Percentiles rank a stretch among this genome's conserved stretches.
phyloP scores from a whole-genome alignment of 768 basidiomycete genomes.

The Phylloporus sp. region DNA sequence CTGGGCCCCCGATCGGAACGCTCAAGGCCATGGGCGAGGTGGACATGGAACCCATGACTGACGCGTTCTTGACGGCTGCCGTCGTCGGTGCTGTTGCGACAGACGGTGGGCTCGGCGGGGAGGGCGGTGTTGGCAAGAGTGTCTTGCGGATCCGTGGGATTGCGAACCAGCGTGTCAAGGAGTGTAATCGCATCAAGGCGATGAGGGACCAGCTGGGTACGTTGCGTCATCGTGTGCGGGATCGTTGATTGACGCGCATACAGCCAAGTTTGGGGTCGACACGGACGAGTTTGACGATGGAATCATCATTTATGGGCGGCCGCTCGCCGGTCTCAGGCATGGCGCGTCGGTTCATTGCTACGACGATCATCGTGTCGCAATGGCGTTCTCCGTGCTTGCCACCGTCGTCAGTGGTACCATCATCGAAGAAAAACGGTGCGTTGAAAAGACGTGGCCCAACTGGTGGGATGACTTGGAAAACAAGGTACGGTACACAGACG shows the following conservation, averaged over 20 bases:
- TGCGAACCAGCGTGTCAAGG: constrained; percentile 97
- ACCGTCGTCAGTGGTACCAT: constrained; percentile 68
- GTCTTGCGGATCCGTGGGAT: constrained; percentile 89
- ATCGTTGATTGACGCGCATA: background rate
- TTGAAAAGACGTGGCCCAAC: constrained; percentile 99
- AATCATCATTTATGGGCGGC: constrained; percentile 80
- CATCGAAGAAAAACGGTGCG: constrained; percentile 94
- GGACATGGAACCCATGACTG: constrained; percentile 99
- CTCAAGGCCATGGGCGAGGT: constrained; percentile 59
- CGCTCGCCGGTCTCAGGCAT: constrained; percentile 51
- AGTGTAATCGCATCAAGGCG: constrained; percentile 93
- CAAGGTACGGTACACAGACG: constrained; percentile 52
- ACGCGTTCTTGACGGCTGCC: constrained; percentile 95
- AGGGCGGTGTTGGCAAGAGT: constrained; percentile 27
- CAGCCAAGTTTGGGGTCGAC: constrained; percentile 92
- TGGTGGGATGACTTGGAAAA: constrained; percentile 99
- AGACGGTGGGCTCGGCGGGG: constrained; percentile 42
- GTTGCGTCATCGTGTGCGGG: constrained; percentile 12
- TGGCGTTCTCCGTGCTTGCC: constrained; percentile 92
- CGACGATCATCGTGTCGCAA: constrained; percentile 97
- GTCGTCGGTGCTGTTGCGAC: constrained; percentile 85
- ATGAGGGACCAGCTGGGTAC: constrained; percentile 94
- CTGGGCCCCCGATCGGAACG: constrained; percentile 82
- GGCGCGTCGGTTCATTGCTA: constrained; percentile 92
- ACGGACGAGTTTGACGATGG: constrained; percentile 92